phyloP scores from a whole-genome alignment of 2,329 filamentous ascomycete species.

The Trichoderma guizhouense region DNA sequence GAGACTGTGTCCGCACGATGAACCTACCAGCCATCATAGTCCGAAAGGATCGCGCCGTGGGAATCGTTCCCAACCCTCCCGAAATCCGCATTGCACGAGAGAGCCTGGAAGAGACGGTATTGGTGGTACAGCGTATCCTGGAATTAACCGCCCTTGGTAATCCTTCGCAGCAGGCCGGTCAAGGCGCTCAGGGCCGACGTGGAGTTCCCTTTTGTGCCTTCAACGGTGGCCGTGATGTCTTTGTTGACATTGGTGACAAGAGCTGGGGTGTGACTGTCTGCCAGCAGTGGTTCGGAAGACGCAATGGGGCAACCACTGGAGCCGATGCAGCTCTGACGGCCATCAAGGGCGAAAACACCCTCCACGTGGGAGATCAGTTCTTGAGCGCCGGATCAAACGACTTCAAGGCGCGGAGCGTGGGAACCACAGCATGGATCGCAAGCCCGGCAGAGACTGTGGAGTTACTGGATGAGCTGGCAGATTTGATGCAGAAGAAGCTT shows the following conservation, averaged over 20 bases:
- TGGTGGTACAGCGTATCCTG: conserved; percentile 89
- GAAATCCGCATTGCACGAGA: conserved; percentile 74
- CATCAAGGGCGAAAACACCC: conserved; percentile 71
- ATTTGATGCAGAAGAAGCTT: conserved; percentile 44
- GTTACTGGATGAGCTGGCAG: conserved; percentile 76
- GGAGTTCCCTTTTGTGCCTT: conserved; percentile 91
- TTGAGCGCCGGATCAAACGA: conserved; percentile 93
- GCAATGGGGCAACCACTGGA: neutral
- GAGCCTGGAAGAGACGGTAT: conserved; percentile 89
- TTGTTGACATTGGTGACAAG: conserved; percentile 98
- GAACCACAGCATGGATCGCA: conserved; percentile 95
- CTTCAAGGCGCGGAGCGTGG: conserved; percentile 89
- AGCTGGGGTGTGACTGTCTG: conserved; percentile 91
- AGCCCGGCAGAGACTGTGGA: conserved; percentile 87
- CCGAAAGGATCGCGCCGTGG: conserved; percentile 84
- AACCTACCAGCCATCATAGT: conserved; percentile 75
- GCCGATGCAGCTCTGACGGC: conserved; percentile 24
- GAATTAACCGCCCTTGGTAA: conserved; percentile 66
- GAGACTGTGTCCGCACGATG: conserved; percentile 76
- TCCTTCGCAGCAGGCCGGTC: conserved; percentile 28
- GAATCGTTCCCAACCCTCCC: conserved; percentile 65
- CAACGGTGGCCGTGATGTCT: conserved; percentile 96
- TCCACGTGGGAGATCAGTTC: conserved; percentile 97
- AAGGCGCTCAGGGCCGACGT: conserved; percentile 12
- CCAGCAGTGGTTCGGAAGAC: conserved; percentile 78